These are phyloP conservation scores for Blastocystis sp. DNA, from an alignment of 352 stramenopile genomes.

Conservation along the genomic window DNA sequence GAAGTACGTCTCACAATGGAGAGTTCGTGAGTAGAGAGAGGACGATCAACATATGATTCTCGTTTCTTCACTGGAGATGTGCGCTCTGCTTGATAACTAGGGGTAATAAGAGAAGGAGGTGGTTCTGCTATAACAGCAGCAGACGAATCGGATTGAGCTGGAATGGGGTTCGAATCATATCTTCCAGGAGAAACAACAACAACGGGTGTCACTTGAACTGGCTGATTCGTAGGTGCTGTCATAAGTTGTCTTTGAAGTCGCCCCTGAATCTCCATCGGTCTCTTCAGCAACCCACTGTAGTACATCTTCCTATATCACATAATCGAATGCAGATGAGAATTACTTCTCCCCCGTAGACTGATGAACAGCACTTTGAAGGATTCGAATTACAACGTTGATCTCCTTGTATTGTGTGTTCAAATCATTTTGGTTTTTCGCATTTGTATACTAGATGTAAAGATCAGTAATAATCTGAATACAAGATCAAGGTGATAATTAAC, in stretches of 20 bases:
- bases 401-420: not conserved
- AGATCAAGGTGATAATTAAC: not conserved
- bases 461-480: not conserved
- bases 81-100: not conserved
- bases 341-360: not conserved
- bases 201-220: no score
- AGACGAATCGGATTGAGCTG: not conserved
- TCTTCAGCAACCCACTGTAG: not conserved
- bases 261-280: not conserved
- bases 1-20: not conserved
- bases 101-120: not conserved
- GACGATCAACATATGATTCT: conserved; percentile 51
- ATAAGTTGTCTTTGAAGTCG: not conserved
- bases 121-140: not conserved
- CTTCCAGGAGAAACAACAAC: no score
- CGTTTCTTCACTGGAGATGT: not conserved
- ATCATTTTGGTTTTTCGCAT: not conserved
- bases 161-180: not conserved
- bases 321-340: not conserved
- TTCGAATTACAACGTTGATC: not conserved
- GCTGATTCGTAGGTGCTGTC: not conserved
- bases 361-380: not conserved
- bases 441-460: conserved; percentile 3
- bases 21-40: not conserved
- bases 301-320: not conserved